Conservation (phyloP, 169 alveolate genomes). For the Ichthyophthirius multifiliis region DNA sequence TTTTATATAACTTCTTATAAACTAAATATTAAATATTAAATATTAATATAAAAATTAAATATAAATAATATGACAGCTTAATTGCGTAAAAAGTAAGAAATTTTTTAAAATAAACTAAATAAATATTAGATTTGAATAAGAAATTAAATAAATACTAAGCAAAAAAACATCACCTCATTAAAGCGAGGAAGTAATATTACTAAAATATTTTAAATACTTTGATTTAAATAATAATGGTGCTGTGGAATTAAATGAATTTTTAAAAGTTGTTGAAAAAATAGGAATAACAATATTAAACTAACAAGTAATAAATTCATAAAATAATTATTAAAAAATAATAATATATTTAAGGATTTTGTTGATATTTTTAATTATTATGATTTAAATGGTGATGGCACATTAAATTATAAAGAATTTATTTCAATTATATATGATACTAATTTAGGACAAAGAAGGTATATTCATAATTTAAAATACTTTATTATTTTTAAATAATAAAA, state of each 20-base stretch:
- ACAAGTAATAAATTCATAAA: too few relatives aligned
- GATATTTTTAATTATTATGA: constrained; percentile 31
- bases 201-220: constrained; percentile 70
- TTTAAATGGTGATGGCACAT: constrained; percentile 51
- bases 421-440: constrained; percentile 15
- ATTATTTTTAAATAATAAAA: background rate
- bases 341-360: constrained; percentile 10
- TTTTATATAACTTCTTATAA: too few relatives aligned
- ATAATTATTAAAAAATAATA: too few relatives aligned
- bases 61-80: too few relatives aligned
- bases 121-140: constrained; percentile 72
- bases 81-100: too few relatives aligned
- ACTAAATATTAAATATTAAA: too few relatives aligned
- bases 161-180: constrained; percentile 53
- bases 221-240: constrained; percentile 65
- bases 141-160: constrained; percentile 57
- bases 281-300: constrained; percentile 51
- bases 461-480: too few relatives aligned
- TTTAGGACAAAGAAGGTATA: too few relatives aligned
- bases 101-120: too few relatives aligned
- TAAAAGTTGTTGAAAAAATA: constrained; percentile 66
- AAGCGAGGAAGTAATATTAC: constrained; percentile 56
- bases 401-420: constrained; percentile 72
- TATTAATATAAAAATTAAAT: too few relatives aligned
- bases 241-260: constrained; percentile 52